phyloP scores from a whole-genome alignment of 371 early-diverging fungal species.

The Mortierella sp. region DNA sequence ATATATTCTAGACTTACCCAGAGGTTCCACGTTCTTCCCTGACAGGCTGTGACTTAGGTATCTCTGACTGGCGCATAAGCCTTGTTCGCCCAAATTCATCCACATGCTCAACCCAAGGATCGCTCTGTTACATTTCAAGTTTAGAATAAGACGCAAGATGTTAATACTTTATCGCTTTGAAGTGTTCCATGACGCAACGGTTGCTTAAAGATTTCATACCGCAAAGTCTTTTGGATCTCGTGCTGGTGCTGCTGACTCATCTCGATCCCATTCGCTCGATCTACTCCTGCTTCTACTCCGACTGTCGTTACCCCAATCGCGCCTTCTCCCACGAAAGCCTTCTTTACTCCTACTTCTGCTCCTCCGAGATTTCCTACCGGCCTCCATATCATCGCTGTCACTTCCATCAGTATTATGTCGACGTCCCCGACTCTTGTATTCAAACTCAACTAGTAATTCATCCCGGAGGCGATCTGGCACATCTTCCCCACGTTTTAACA shows the following conservation, averaged over 20 bases:
- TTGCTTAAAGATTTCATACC: conserved; percentile 8
- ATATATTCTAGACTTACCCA: conserved; percentile 19
- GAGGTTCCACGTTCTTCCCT: neutral
- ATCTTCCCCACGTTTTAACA: conserved; percentile 56
- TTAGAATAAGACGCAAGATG: neutral
- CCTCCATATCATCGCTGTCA: conserved; percentile 6
- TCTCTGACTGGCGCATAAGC: conserved; percentile 74
- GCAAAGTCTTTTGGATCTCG: conserved; percentile 30
- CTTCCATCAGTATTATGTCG: conserved; percentile 27
- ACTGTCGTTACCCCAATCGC: conserved; percentile 3
- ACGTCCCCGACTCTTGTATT: conserved; percentile 47
- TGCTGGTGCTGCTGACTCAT: conserved; percentile 31
- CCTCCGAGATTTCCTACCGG: conserved; percentile 5
- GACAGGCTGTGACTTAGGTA: conserved; percentile 56
- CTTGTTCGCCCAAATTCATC: conserved; percentile 88
- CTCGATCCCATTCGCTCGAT: conserved; percentile 39
- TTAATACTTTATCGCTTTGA: neutral
- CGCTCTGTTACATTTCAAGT: conserved; percentile 55
- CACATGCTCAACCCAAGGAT: conserved; percentile 85
- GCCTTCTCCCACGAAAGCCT: conserved; percentile 8
- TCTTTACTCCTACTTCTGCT: conserved; percentile 4
- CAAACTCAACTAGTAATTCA: conserved; percentile 65
- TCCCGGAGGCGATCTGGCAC: conserved; percentile 46
- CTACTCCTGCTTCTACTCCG: conserved; percentile 24
- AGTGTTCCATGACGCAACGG: neutral